These are phyloP conservation scores for Cladosporium sp. DNA, from an alignment of 2,329 filamentous ascomycete genomes.

Conservation along the genomic window DNA sequence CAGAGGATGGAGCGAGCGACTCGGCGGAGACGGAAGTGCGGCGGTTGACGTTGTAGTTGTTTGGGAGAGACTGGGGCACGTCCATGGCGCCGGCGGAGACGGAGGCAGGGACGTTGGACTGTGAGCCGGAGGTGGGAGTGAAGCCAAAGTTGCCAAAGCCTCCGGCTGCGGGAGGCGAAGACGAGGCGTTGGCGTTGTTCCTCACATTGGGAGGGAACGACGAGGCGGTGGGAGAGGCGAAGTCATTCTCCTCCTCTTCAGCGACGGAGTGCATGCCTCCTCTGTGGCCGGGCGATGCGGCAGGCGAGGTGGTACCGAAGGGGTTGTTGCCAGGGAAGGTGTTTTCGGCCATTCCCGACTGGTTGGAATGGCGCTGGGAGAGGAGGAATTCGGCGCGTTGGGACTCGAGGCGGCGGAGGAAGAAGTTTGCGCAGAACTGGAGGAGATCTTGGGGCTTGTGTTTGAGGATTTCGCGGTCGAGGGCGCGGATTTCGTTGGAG, in stretches of 20 bases:
- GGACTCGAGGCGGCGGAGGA: slow-evolving; percentile 59
- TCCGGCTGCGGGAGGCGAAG: slow-evolving; percentile 37
- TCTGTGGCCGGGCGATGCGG: slow-evolving; percentile 21
- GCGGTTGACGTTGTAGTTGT: slow-evolving; percentile 88
- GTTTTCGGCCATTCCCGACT: slow-evolving; percentile 62
- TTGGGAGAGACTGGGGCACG: slow-evolving; percentile 66
- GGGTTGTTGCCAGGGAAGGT: slow-evolving; percentile 76
- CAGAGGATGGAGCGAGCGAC: slow-evolving; percentile 82
- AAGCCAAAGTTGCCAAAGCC: slow-evolving; percentile 34
- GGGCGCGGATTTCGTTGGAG: slow-evolving; percentile 58
- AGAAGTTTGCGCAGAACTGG: slow-evolving; percentile 67
- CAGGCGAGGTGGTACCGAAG: slow-evolving; percentile 50
- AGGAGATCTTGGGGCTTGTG: slow-evolving; percentile 59
- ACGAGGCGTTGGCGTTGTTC: slow-evolving; percentile 38
- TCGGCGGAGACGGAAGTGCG: slow-evolving; percentile 96
- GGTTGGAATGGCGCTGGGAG: slow-evolving; percentile 43
- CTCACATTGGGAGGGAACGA: slow-evolving; percentile 41
- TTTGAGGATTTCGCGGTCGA: slow-evolving; percentile 57
- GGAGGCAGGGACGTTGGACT: slow-evolving; percentile 33
- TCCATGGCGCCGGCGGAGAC: slow-evolving; percentile 46
- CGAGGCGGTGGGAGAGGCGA: slow-evolving; percentile 65
- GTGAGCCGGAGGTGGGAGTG: slow-evolving; percentile 17
- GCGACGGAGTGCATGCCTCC: slow-evolving; percentile 57
- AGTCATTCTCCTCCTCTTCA: slow-evolving; percentile 78
- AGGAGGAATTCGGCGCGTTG: slow-evolving; percentile 57